A percentile compares a stretch with the other conserved stretches of the same genome.
Evolutionary conservation across 2,329 filamentous ascomycete species (phyloP).

Genomic region (Diaporthe helianthi): DNA sequence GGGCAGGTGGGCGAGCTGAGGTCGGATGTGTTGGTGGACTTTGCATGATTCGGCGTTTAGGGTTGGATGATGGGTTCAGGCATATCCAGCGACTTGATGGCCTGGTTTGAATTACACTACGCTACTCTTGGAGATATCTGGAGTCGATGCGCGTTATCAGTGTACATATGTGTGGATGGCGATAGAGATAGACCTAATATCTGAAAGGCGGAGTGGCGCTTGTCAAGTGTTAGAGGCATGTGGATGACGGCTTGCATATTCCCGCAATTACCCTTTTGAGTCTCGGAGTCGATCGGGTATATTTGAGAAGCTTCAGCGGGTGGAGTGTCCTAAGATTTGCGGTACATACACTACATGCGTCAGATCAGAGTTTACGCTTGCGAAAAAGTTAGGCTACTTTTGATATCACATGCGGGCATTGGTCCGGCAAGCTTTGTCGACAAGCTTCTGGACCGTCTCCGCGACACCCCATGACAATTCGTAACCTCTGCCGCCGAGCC

Average conservation of each 20-base stretch:
- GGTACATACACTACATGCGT: not conserved
- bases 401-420: slow-evolving; percentile 31
- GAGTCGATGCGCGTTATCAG: not conserved
- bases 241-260: not conserved
- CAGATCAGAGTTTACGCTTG: no score
- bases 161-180: slow-evolving; percentile 9
- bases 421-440: slow-evolving; percentile 38
- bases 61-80: not conserved
- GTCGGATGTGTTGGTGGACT: not conserved
- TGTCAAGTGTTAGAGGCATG: not conserved
- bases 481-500: slow-evolving; percentile 56
- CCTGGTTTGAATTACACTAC: slow-evolving; percentile 10
- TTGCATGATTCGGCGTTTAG: slow-evolving; percentile 17
- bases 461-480: slow-evolving; percentile 58
- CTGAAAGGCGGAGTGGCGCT: not conserved
- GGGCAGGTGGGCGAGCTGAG: not conserved
- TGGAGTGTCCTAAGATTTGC: not conserved
- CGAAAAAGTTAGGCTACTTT: not conserved
- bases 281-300: no score
- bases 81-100: slow-evolving; percentile 23
- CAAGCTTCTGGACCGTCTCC: slow-evolving; percentile 48
- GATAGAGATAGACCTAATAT: slow-evolving; percentile 9
- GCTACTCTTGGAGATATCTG: slow-evolving; percentile 10
- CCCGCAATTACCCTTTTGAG: no score
- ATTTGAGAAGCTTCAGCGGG: not conserved